Conservation (phyloP, 345 rosid species). For the Syzygium grande region DNA sequence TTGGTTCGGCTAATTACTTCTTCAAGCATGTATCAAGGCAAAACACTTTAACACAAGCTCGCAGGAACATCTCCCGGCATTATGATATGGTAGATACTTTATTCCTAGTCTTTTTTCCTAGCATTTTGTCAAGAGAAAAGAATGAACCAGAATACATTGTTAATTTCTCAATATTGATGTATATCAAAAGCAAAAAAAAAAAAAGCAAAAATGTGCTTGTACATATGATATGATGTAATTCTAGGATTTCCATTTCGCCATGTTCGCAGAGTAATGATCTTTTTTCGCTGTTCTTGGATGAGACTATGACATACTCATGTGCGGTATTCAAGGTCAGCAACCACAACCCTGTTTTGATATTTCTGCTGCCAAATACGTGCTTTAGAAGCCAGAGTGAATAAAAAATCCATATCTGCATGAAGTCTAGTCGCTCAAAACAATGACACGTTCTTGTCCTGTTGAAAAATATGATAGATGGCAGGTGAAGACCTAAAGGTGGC, state of each 20-base stretch:
- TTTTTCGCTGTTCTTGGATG: conserved; percentile 72
- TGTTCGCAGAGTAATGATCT: conserved; percentile 65
- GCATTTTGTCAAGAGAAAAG: not conserved
- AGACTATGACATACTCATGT: conserved; percentile 84
- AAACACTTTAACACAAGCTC: conserved; percentile 86
- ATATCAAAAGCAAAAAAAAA: not conserved
- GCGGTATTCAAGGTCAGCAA: conserved; percentile 68
- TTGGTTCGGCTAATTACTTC: conserved; percentile 75
- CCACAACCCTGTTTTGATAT: not conserved
- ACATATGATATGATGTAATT: not conserved
- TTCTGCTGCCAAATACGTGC: not conserved
- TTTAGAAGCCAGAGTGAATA: not conserved
- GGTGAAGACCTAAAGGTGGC: conserved; percentile 67
- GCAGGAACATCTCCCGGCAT: conserved; percentile 82
- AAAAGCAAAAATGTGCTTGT: not conserved
- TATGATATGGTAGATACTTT: conserved; percentile 64
- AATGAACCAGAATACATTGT: not conserved
- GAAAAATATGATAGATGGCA: conserved; percentile 26
- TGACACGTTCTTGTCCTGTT: not conserved
- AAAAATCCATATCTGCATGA: not conserved
- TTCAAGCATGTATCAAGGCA: conserved; percentile 63
- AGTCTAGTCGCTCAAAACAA: not conserved
- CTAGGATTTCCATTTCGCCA: not conserved
- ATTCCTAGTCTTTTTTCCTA: not conserved
- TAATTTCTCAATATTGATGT: not conserved